Conservation (phyloP, 2,329 filamentous ascomycete species). For the Mariannaea sp. region DNA sequence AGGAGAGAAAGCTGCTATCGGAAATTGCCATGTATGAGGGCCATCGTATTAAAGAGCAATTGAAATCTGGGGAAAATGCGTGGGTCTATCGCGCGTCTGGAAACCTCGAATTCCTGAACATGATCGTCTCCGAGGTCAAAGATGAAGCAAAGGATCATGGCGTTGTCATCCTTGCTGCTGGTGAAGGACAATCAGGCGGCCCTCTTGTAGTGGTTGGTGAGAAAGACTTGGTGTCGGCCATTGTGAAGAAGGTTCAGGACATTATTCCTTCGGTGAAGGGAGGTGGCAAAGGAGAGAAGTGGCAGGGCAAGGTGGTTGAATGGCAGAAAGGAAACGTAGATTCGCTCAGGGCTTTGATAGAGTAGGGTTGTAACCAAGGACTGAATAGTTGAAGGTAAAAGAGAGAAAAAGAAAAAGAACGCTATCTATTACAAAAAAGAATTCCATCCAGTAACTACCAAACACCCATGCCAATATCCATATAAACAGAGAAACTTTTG, state of each 20-base stretch:
- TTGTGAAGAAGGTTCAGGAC: constrained; percentile 22
- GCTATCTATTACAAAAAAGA: too few species aligned
- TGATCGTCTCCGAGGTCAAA: constrained; percentile 32
- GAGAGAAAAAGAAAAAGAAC: too few species aligned
- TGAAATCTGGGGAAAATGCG: constrained; percentile 26
- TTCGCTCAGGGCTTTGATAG: constrained; percentile 27
- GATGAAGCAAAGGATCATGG: constrained; percentile 25
- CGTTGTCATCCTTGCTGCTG: constrained; percentile 34
- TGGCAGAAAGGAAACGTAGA: constrained; percentile 36
- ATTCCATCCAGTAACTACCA: too few species aligned
- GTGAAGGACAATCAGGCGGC: constrained; percentile 32
- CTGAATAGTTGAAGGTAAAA: too few species aligned
- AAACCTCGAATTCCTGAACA: constrained; percentile 40
- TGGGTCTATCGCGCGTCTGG: constrained; percentile 36
- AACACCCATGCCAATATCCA: too few species aligned
- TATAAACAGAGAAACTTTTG: too few species aligned
- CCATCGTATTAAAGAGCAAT: constrained; percentile 24
- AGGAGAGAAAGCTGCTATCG: constrained; percentile 36
- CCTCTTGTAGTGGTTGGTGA: constrained; percentile 37
- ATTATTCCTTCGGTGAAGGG: constrained; percentile 32
- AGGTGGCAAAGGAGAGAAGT: constrained; percentile 38
- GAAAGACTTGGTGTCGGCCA: constrained; percentile 28
- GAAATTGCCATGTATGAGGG: constrained; percentile 40
- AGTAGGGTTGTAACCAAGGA: too few species aligned
- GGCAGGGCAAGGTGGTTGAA: constrained; percentile 40